Evolutionary conservation across 1,284 basidiomycete genomes (phyloP).

Genomic region (Fistulina hepatica): DNA sequence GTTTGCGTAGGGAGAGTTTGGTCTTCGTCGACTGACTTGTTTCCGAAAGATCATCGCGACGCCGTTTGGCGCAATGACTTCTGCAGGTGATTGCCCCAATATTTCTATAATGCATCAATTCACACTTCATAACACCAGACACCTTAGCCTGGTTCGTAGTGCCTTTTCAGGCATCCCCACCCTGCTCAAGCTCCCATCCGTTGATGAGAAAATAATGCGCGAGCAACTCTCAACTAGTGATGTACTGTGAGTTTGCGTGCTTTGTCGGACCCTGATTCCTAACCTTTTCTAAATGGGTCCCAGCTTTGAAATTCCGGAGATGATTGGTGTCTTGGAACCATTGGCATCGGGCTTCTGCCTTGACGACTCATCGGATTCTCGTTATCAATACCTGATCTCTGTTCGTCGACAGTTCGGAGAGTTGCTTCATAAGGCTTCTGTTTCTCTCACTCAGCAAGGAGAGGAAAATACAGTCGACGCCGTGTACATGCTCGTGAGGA

Average conservation of each 20-base stretch:
- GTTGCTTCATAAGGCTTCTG: constrained; percentile 65
- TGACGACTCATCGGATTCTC: constrained; percentile 54
- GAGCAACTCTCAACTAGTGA: constrained; percentile 39
- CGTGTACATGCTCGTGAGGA: constrained; percentile 57
- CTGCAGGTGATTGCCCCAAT: constrained; percentile 45
- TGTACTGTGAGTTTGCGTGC: constrained; percentile 37
- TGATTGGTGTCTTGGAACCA: constrained; percentile 51
- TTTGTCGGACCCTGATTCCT: constrained; percentile 6
- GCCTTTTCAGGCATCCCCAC: constrained; percentile 62
- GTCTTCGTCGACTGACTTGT: constrained; percentile 3
- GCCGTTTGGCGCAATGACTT: constrained; percentile 82
- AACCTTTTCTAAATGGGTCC: constrained; percentile 8
- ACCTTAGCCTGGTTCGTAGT: constrained; percentile 54
- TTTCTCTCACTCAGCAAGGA: constrained; percentile 54
- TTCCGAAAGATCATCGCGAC: constrained; percentile 35
- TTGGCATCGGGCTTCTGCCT: constrained; percentile 63
- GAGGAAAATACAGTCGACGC: constrained; percentile 86
- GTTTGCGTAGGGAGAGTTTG: constrained; percentile 11
- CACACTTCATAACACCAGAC: constrained; percentile 31
- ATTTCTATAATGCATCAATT: constrained; percentile 2
- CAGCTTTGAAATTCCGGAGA: constrained; percentile 46
- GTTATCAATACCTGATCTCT: constrained; percentile 50
- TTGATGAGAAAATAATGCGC: constrained; percentile 28
- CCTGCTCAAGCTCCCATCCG: constrained; percentile 40
- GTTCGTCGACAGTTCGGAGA: constrained; percentile 59